Percentiles rank a stretch among this genome's conserved stretches.
Conservation (phyloP, 768 basidiomycete genomes). For the Saitozyma sp. region DNA sequence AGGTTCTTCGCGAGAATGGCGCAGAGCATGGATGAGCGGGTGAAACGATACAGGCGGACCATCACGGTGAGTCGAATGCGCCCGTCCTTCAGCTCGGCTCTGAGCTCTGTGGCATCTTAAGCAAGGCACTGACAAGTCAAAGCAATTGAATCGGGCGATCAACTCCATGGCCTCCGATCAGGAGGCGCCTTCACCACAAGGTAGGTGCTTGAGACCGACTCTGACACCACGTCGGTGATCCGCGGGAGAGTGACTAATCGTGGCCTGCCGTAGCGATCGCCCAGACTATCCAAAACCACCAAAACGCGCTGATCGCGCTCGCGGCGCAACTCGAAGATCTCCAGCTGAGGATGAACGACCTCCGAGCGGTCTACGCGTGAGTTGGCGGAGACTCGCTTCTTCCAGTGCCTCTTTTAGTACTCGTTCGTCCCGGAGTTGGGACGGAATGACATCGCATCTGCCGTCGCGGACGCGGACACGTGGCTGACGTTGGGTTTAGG, state of each 20-base stretch:
- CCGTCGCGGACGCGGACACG: neutral
- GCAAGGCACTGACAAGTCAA: no score
- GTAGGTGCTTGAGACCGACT: conserved; percentile 3
- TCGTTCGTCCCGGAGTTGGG: no score
- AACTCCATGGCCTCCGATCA: conserved; percentile 20
- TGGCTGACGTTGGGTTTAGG: conserved; percentile 10
- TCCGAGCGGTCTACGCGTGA: conserved; percentile 33
- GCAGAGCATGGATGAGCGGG: conserved; percentile 32
- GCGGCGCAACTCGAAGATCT: conserved; percentile 40
- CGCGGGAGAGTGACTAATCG: neutral
- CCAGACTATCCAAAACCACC: conserved; percentile 42
- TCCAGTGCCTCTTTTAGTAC: neutral
- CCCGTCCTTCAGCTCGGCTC: no score
- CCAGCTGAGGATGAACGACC: conserved; percentile 28
- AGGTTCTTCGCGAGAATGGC: conserved; percentile 34
- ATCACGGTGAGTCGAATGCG: conserved; percentile 27
- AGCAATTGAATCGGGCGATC: conserved; percentile 43
- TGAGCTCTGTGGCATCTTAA: no score
- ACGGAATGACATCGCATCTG: neutral
- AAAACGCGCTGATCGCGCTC: conserved; percentile 34
- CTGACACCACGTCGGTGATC: neutral
- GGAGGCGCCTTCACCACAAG: conserved; percentile 38
- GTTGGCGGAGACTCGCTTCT: neutral
- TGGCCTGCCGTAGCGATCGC: conserved; percentile 28
- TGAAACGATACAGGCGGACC: conserved; percentile 32